Percentiles rank a stretch among this genome's conserved stretches.
These are phyloP conservation scores for Debaryomycetaceae sp. DNA, from an alignment of 1,139 yeast species.

Conservation along the genomic window DNA sequence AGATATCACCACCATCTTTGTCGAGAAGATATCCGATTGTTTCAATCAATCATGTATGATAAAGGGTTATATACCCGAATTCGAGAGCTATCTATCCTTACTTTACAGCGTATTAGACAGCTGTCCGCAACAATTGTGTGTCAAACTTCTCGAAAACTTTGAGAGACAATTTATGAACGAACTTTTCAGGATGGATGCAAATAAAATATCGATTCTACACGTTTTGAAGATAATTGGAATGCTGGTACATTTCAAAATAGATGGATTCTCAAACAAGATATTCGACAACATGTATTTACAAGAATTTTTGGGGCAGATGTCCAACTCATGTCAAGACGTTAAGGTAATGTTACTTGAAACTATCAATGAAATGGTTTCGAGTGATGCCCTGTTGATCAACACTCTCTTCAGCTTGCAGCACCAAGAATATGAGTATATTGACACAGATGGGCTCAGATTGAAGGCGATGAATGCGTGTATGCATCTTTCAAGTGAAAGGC, in stretches of 20 bases:
- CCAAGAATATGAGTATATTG: background rate
- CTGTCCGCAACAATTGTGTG: slow-evolving; percentile 3
- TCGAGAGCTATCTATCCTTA: slow-evolving; percentile 1
- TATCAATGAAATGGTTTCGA: slow-evolving; percentile 2
- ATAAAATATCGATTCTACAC: slow-evolving; percentile 3
- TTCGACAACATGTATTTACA: background rate
- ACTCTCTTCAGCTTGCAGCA: slow-evolving; percentile 1
- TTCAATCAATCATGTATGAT: slow-evolving; percentile 3
- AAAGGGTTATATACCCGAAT: background rate
- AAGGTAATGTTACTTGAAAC: slow-evolving; percentile 1
- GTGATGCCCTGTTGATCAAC: background rate
- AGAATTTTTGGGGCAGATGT: background rate
- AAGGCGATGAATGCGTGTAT: slow-evolving; percentile 8
- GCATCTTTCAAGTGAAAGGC: background rate
- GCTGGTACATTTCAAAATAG: slow-evolving; percentile 1
- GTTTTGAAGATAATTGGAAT: slow-evolving; percentile 1
- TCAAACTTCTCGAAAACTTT: slow-evolving; percentile 5
- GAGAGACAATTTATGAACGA: slow-evolving; percentile 7
- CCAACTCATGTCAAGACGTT: background rate
- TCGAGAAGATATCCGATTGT: slow-evolving; percentile 3
- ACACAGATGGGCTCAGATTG: slow-evolving; percentile 3
- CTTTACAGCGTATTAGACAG: slow-evolving; percentile 1
- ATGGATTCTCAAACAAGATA: background rate
- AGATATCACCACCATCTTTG: slow-evolving; percentile 4
- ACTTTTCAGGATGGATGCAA: slow-evolving; percentile 5